phyloP scores from a whole-genome alignment of 1,284 basidiomycete species.

The Ceratobasidium sp. region DNA sequence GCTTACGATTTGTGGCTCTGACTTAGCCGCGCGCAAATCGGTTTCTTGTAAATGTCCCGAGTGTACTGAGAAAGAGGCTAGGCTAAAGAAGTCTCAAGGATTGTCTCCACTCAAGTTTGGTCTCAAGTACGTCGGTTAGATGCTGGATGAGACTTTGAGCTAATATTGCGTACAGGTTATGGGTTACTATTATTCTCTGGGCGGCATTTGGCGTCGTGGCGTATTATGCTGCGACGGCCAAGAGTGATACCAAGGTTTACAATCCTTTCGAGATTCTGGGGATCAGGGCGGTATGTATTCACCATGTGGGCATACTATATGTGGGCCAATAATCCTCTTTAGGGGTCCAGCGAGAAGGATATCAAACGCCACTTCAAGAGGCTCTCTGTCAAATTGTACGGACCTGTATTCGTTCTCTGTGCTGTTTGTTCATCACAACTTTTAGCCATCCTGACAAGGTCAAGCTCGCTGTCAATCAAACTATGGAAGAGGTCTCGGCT shows the following conservation, averaged over 20 bases:
- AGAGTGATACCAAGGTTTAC: conserved; percentile 77
- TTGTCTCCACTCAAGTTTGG: conserved; percentile 58
- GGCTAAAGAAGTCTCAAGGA: conserved; percentile 56
- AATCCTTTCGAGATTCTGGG: conserved; percentile 96
- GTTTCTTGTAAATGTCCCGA: conserved; percentile 69
- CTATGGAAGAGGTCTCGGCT: conserved; percentile 84
- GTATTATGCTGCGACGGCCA: conserved; percentile 68
- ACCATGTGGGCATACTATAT: neutral
- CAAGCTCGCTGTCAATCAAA: conserved; percentile 81
- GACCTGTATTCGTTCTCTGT: conserved; percentile 41
- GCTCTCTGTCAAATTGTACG: conserved; percentile 87
- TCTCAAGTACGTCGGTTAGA: conserved; percentile 54
- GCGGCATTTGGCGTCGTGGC: conserved; percentile 70
- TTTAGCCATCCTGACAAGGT: conserved; percentile 96
- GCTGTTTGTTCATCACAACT: conserved; percentile 35
- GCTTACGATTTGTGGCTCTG: neutral
- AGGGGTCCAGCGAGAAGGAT: conserved; percentile 82
- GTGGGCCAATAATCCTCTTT: conserved; percentile 5
- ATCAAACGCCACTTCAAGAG: conserved; percentile 98
- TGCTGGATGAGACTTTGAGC: conserved; percentile 23
- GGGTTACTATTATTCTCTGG: conserved; percentile 79
- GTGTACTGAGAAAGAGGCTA: conserved; percentile 65
- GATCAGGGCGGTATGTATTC: conserved; percentile 64
- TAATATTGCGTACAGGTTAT: conserved; percentile 52
- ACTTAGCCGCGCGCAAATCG: conserved; percentile 29